Evolutionary conservation across 2,329 filamentous ascomycete genomes (phyloP), one percentile per base, ranked within the genome.

Genomic region (Chaetomium globosum): DNA sequence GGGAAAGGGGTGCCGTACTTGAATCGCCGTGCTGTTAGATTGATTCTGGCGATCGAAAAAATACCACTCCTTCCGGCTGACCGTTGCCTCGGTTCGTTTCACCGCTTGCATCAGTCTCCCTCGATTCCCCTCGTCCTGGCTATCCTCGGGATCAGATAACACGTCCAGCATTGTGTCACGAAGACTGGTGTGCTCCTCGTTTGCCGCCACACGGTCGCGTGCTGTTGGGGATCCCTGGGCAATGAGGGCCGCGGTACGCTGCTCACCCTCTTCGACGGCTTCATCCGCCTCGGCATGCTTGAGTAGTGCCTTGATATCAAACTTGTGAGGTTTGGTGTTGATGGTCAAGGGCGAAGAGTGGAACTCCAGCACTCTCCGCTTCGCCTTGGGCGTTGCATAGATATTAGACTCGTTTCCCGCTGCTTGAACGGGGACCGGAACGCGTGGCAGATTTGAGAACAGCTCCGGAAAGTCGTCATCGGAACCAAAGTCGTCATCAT

Each of bases 271-370:
- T 60, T 87, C 84, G 1, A 82, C 82, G 48, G 85, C 84, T 51
- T 86, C 80, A 67, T 91, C 86, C 64, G 82, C 80, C 49, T 81
- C 78, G 6, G 87, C 83, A 71, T 88, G 83, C 54, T 80, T 83
- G 49, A 89, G 79, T 9, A 93, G 80, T 1, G 83, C 80, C 65
- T 86, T 85, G 63, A 92, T 75, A 61, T 88, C 85, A 68, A 88
- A 89, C 68, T 84, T 87, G 74, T 88, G 39, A 19, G n/a, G 87
- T 71, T 82, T 85, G 19, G 81, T 77, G 53, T 80, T 79, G 62
- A 82, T 76, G 2, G 83, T 79, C 57, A 85, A 70, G 5, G 85
- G 83, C 4, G 84, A 85, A 9, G 76, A 73, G 63, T 76, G 76
- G 49, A 77, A 75, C 36, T 73, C 73, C 9, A 75, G 73, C 53